Evolutionary conservation across 495 filamentous ascomycete species (phyloP).

Genomic region (Peziza echinospora): DNA sequence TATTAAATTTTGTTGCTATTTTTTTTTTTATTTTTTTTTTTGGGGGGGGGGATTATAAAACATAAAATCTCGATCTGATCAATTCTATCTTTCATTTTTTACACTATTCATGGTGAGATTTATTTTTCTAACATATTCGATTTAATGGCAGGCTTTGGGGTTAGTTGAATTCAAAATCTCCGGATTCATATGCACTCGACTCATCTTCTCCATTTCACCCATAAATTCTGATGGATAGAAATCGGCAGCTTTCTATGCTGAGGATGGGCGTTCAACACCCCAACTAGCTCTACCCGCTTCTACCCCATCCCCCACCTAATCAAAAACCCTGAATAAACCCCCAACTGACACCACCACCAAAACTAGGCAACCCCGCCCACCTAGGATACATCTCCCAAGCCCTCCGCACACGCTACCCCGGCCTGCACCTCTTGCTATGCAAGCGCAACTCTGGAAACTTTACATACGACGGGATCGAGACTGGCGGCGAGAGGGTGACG

Average conservation of each 20-base stretch:
- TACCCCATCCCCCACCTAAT: too few species aligned
- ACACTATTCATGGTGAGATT: conserved; percentile 2
- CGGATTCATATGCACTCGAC: too few species aligned
- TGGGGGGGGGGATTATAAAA: not conserved
- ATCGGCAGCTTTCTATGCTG: too few species aligned
- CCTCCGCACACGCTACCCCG: conserved; percentile 40
- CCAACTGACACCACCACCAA: too few species aligned
- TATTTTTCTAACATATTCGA: conserved; percentile 14
- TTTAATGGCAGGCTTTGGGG: conserved; percentile 43
- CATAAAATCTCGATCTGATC: not conserved
- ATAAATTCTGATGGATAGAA: too few species aligned
- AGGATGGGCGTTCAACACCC: too few species aligned
- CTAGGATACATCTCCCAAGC: conserved; percentile 47
- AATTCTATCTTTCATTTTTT: not conserved
- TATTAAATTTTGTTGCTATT: not conserved
- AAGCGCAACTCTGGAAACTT: conserved; percentile 62
- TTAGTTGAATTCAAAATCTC: too few species aligned
- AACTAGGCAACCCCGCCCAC: conserved; percentile 80
- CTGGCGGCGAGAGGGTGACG: conserved; percentile 70
- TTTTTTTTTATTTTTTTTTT: conserved; percentile 6
- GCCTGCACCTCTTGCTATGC: conserved; percentile 51
- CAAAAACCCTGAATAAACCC: too few species aligned
- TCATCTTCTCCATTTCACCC: too few species aligned
- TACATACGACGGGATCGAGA: conserved; percentile 89
- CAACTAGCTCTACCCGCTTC: too few species aligned